Evolutionary conservation across 768 basidiomycete species (phyloP), one percentile per base, ranked within the genome.

Genomic region (Leucogyrophana mollusca): DNA sequence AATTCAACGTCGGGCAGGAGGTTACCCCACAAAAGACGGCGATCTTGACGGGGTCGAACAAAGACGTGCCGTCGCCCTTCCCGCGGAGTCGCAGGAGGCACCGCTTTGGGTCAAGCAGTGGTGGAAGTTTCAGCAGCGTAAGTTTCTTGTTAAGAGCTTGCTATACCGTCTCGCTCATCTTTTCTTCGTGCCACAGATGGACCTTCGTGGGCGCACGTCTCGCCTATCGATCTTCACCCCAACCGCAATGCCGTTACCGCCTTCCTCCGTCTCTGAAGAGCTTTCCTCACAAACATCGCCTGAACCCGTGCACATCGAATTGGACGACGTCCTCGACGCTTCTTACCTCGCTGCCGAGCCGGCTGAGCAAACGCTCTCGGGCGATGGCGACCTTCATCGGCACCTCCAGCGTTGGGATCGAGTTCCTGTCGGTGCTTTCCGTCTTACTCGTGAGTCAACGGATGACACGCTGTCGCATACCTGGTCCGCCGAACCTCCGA

Each of bases 301-400:
- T 3, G 77, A 82, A 48, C 71, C 79, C 9, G 79, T 86, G 35
- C 60, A 57, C 16, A 73, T 80, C 27, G 69, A 68, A 50, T 73
- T 91, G 17, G 80, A 87, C 55, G 89, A 91, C 54, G 87, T 91
- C 14, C 72, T 91, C 27, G 86, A 91, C 46, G 73, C 82, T 1
- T 83, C 88, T 0, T 80, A 86, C 64, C 69, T 90, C 16, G 82
- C 82, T 54, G 73, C 76, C 0, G 83, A 83, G 40, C 73, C 69
- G 14, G 73, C 75, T 40, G 46, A 48, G 13, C 62, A 56, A 40
- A 47, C 54, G 47, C 60, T 58, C 32, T 53, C 60, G 14, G 60
- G 62, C 11, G 74, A 76, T 30, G 54, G 50, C 37, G 68, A 67
- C 34, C 51, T 41, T 5, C 68, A 69, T 6, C 65, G 64, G 42